These are phyloP conservation scores for Suillus subalutaceus DNA, from an alignment of 768 basidiomycete species.

Conservation along the genomic window DNA sequence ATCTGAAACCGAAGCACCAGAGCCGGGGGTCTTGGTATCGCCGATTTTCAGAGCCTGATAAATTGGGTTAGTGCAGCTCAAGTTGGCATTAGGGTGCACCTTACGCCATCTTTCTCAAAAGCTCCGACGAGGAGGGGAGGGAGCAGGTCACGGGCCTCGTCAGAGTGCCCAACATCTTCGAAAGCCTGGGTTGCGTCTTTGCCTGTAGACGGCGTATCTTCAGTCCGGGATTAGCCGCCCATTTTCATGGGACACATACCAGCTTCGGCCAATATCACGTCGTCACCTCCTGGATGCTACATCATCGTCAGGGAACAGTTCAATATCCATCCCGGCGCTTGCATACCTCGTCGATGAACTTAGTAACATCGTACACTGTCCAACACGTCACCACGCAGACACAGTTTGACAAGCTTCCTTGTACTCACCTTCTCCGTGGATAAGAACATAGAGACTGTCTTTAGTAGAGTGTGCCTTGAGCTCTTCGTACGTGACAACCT, in stretches of 20 bases:
- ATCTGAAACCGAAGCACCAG: constrained; percentile 39
- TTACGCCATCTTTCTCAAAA: constrained; percentile 71
- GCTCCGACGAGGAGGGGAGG: constrained; percentile 80
- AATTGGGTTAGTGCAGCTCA: constrained; percentile 12
- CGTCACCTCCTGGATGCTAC: constrained; percentile 97
- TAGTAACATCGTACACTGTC: constrained; percentile 88
- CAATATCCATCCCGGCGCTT: neutral
- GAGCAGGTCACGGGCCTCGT: constrained; percentile 90
- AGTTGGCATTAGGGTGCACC: constrained; percentile 27
- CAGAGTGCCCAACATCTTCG: constrained; percentile 99
- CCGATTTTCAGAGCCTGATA: constrained; percentile 55
- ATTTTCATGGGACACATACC: constrained; percentile 53
- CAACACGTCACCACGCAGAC: constrained; percentile 4
- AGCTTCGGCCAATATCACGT: constrained; percentile 92
- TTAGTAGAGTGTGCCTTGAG: constrained; percentile 77
- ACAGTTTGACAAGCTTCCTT: neutral
- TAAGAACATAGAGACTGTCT: constrained; percentile 78
- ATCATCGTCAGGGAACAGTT: neutral
- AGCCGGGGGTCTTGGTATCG: constrained; percentile 49
- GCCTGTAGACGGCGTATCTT: constrained; percentile 49
- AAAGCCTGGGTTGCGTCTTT: constrained; percentile 98
- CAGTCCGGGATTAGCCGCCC: neutral
- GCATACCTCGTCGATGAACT: constrained; percentile 92
- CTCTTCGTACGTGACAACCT: constrained; percentile 69
- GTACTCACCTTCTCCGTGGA: constrained; percentile 78